Base-by-base conservation (phyloP, 352 stramenopile species). In the Thraustotheca clavata region DNA sequence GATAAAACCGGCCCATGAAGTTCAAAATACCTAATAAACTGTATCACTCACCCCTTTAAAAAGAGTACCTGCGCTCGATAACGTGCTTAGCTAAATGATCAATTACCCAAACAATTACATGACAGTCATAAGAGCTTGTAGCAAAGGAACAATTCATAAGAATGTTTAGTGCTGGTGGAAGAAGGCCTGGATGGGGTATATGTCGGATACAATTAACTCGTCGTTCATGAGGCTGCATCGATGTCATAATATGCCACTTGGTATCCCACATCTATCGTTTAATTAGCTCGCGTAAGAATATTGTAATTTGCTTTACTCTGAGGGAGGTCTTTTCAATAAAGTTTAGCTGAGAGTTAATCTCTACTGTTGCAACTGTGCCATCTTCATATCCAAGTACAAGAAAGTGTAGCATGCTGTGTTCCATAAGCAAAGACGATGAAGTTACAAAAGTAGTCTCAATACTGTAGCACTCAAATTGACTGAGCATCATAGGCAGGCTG, bases 51-150 rank as follows among this genome's bases (percentile, higher is more conserved):
- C 52, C 3, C 18, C 14, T 35, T 12, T n/a, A 3, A 50, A 2
- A 18, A 1, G 18, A 14, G 8, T 39, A 65, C 57, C 57, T 24
- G 18, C 57, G 57, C 24, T 65, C 57, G 18, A 39, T n/a, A 14
- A 52, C 41, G 8, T 18, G 36, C 14, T 36, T 18, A n/a, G 46
- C 26, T 20, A 47, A 9, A 11, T 14, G 16, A 43, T 65, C 57
- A 12, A 65, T 9, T 14, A 33, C 57, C 57, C 57, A 65, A 24
- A 65, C 57, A 26, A 65, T 65, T 26, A 65, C 57, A 16, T 65
- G 57, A 9, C 57, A 40, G 27, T 65, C 57, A 16, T 54, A 65
- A 16, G 38, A 55, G 20, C n/a, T 43, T 4, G 57, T 38, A 18
- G 39, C 57, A 33, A 65, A 65, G 9, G 40, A 24, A 46, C 57